A percentile compares a stretch with the other conserved stretches of the same genome.
phyloP scores from a whole-genome alignment of 768 basidiomycete genomes.

The Mycena amicta region DNA sequence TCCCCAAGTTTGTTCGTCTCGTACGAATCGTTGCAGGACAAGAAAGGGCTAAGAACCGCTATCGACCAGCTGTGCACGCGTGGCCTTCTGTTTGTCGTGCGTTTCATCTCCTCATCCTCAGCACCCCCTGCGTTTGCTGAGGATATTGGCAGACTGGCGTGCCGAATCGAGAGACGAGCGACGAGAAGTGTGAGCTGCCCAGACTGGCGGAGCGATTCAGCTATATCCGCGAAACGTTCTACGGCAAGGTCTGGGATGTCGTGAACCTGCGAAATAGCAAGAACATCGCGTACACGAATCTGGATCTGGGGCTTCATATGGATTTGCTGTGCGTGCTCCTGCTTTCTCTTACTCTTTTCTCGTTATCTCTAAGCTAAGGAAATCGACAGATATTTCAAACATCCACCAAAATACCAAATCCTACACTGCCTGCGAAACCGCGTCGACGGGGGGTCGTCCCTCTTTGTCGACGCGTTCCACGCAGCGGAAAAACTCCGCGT shows the following conservation, averaged over 20 bases:
- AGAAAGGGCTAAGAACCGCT: slow-evolving; percentile 52
- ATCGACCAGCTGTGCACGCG: slow-evolving; percentile 71
- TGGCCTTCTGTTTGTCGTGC: slow-evolving; percentile 71
- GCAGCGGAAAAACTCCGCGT: slow-evolving; percentile 58
- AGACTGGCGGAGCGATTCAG: slow-evolving; percentile 71
- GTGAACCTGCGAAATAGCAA: slow-evolving; percentile 69
- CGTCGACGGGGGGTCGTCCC: slow-evolving; percentile 79
- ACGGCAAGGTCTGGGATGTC: slow-evolving; percentile 89
- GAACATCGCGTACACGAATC: slow-evolving; percentile 95
- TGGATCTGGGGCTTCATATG: slow-evolving; percentile 88
- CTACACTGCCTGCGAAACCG: slow-evolving; percentile 88
- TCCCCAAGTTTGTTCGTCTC: slow-evolving; percentile 52
- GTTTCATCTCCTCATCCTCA: too few species aligned
- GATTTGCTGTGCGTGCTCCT: slow-evolving; percentile 74
- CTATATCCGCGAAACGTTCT: slow-evolving; percentile 83
- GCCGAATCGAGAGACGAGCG: slow-evolving; percentile 59
- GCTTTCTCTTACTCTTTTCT: too few species aligned
- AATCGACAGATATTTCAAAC: slow-evolving; percentile 77
- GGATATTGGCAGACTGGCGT: slow-evolving; percentile 56
- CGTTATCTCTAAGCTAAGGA: too few species aligned
- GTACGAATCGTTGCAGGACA: slow-evolving; percentile 52
- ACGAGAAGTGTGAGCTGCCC: slow-evolving; percentile 67
- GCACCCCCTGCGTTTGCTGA: too few species aligned
- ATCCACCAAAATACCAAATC: slow-evolving; percentile 90
- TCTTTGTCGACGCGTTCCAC: slow-evolving; percentile 82